Percentiles rank a stretch among this genome's conserved stretches.
Conservation (phyloP, 345 rosid species). For the Noccaea caerulescens region DNA sequence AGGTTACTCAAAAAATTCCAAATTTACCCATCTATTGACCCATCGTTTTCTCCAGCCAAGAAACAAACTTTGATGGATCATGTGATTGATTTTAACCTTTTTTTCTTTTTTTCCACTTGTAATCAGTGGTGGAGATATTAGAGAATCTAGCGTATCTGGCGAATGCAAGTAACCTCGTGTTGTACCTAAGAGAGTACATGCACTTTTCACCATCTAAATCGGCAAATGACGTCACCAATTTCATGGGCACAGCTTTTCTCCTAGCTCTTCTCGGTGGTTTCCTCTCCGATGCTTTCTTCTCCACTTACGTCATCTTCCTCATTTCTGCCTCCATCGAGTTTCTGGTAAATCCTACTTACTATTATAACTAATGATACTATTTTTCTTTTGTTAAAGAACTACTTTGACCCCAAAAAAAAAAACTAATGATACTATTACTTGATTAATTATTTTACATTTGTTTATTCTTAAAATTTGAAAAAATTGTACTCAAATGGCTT, state of each 20-base stretch:
- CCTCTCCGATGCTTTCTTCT: slow-evolving; percentile 74
- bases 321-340: slow-evolving; percentile 65
- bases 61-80: slow-evolving; percentile 21
- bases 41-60: slow-evolving; percentile 5
- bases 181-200: slow-evolving; percentile 62
- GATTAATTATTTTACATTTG: slow-evolving; percentile 1
- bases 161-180: slow-evolving; percentile 84
- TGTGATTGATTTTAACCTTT: slow-evolving; percentile 13
- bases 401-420: no score
- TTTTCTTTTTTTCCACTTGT: background rate
- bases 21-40: slow-evolving; percentile 7
- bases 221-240: slow-evolving; percentile 74
- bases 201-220: slow-evolving; percentile 73
- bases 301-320: slow-evolving; percentile 65
- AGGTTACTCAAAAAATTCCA: slow-evolving; percentile 46
- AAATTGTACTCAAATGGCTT: slow-evolving; percentile 4
- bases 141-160: slow-evolving; percentile 88
- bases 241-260: slow-evolving; percentile 90
- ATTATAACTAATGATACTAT: background rate
- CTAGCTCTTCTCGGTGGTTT: slow-evolving; percentile 84
- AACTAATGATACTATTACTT: background rate
- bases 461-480: background rate
- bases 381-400: no score
- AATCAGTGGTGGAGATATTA: slow-evolving; percentile 73
- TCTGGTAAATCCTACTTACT: slow-evolving; percentile 53